Conservation (phyloP, 1,284 basidiomycete species). For the Termitomyces sp. region DNA sequence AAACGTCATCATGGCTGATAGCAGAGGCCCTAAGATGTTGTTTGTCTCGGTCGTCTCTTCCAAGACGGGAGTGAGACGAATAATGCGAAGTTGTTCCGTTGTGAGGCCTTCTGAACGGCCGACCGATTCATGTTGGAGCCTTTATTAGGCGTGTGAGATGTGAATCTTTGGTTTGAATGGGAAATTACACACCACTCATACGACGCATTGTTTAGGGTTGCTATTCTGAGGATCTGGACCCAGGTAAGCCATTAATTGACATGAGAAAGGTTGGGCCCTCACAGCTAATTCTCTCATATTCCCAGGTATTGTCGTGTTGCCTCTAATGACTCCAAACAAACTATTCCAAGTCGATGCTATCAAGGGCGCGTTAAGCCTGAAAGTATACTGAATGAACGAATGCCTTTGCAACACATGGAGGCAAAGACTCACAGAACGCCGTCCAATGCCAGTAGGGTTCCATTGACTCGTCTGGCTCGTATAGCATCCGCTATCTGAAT, state of each 20-base stretch:
- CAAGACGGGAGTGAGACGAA: constrained; percentile 30
- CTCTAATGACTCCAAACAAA: constrained; percentile 26
- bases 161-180: neutral
- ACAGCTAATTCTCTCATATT: constrained; percentile 28
- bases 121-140: constrained; percentile 38
- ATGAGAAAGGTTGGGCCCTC: constrained; percentile 2
- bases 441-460: constrained; percentile 29
- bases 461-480: constrained; percentile 25
- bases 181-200: constrained; percentile 24
- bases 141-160: constrained; percentile 14
- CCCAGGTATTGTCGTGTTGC: constrained; percentile 26
- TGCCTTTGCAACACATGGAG: neutral
- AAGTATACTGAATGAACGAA: neutral
- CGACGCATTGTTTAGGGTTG: constrained; percentile 24
- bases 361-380: constrained; percentile 29
- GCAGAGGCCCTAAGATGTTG: constrained; percentile 22
- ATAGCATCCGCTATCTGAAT: constrained; percentile 29
- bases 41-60: constrained; percentile 13
- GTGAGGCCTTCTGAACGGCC: constrained; percentile 35
- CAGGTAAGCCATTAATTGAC: neutral
- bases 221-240: constrained; percentile 24
- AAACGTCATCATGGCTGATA: constrained; percentile 32
- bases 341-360: constrained; percentile 28
- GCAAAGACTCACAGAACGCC: constrained; percentile 26
- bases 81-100: constrained; percentile 30